phyloP scores from a whole-genome alignment of 257 asterid species.

The Solanum rostratum region DNA sequence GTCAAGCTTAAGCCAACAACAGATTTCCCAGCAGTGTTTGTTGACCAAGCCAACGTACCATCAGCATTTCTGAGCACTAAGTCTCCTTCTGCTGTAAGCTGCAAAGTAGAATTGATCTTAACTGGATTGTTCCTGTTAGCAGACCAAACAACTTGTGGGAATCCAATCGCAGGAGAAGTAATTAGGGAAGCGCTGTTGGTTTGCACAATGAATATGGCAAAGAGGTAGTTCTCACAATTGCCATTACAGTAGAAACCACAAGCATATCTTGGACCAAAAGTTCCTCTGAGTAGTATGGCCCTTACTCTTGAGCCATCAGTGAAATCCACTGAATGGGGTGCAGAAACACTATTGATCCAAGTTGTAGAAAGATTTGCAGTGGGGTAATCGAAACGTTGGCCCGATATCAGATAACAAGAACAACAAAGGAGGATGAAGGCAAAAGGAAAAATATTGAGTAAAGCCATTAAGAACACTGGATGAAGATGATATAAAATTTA shows the following conservation, averaged over 20 bases:
- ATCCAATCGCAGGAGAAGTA: background rate
- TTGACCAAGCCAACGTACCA: conserved; percentile 13
- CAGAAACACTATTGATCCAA: conserved; percentile 3
- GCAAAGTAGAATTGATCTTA: background rate
- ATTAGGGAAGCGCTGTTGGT: background rate
- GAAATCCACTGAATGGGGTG: background rate
- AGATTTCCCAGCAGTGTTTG: background rate
- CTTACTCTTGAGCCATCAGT: background rate
- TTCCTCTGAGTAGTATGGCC: conserved; percentile 2
- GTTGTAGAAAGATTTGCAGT: conserved; percentile 7
- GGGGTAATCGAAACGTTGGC: background rate
- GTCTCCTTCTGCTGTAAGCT: conserved; percentile 7
- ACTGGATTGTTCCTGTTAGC: conserved; percentile 14
- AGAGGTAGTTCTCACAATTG: background rate
- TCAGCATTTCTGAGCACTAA: conserved; percentile 5
- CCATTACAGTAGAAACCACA: conserved; percentile 13
- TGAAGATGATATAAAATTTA: background rate
- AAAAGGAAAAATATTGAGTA: background rate
- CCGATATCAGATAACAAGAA: background rate
- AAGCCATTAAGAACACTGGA: background rate
- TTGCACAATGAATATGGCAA: conserved; percentile 2
- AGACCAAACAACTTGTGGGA: conserved; percentile 14
- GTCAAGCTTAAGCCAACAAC: conserved; percentile 7
- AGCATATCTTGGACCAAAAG: background rate
- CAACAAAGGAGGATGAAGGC: background rate